These are phyloP conservation scores for Pleurotus salmoneostramineus DNA, from an alignment of 768 basidiomycete genomes.

Conservation along the genomic window DNA sequence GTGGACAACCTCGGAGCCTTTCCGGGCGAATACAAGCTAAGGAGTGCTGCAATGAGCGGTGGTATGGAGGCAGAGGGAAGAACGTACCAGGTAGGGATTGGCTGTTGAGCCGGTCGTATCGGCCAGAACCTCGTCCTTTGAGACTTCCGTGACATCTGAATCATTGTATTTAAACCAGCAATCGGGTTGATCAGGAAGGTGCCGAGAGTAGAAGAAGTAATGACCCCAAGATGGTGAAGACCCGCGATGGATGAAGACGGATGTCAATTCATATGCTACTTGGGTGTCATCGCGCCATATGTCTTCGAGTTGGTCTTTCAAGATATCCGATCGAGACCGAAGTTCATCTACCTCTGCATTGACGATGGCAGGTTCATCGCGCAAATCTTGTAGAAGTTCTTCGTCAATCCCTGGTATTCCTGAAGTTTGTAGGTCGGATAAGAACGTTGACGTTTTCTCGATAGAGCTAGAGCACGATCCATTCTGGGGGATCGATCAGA, in stretches of 20 bases:
- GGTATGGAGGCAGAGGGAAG: background rate
- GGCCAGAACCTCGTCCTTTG: conserved; percentile 79
- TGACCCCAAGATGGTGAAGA: conserved; percentile 85
- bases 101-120: conserved; percentile 89
- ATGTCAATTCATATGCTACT: conserved; percentile 84
- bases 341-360: conserved; percentile 54
- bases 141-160: conserved; percentile 73
- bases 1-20: conserved; percentile 73
- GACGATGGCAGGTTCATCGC: conserved; percentile 49
- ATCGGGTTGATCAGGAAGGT: conserved; percentile 76
- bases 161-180: conserved; percentile 98
- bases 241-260: conserved; percentile 94
- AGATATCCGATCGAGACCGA: conserved; percentile 38
- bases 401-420: conserved; percentile 53
- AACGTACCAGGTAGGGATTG: conserved; percentile 81
- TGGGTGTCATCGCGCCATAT: conserved; percentile 68
- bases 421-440: conserved; percentile 42
- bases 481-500: conserved; percentile 37
- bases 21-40: conserved; percentile 82
- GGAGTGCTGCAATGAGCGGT: conserved; percentile 6
- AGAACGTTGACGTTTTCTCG: conserved; percentile 50
- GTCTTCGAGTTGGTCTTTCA: conserved; percentile 69
- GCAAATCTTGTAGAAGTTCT: conserved; percentile 49
- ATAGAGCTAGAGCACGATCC: conserved; percentile 57
- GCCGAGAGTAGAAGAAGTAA: conserved; percentile 93